Conservation (phyloP, 2,329 filamentous ascomycete species). For the Sclerotinia glacialis region DNA sequence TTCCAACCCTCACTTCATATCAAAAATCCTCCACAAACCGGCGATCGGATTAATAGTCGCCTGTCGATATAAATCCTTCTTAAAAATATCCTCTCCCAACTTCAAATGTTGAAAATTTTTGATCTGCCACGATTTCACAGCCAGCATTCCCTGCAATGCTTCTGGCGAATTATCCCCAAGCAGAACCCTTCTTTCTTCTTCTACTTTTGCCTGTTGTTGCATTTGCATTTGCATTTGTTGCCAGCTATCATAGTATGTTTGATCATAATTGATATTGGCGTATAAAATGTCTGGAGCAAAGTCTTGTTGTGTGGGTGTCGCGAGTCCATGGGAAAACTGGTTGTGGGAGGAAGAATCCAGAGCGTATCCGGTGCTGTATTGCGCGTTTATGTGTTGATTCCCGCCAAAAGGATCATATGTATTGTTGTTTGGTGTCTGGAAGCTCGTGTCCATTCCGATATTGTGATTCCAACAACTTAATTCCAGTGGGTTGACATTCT, state of each 20-base stretch:
- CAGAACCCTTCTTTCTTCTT: slow-evolving; percentile 23
- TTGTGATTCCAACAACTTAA: slow-evolving; percentile 23
- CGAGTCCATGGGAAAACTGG: neutral
- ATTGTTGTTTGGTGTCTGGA: neutral
- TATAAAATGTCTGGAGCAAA: slow-evolving; percentile 12
- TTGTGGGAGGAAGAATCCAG: neutral
- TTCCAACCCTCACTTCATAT: slow-evolving; percentile 17
- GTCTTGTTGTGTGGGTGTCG: neutral
- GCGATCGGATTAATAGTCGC: slow-evolving; percentile 24
- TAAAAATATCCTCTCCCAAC: slow-evolving; percentile 27
- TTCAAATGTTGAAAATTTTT: slow-evolving; percentile 23
- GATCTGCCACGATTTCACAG: slow-evolving; percentile 24
- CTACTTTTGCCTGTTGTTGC: slow-evolving; percentile 1
- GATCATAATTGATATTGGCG: slow-evolving; percentile 3
- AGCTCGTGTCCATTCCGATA: neutral
- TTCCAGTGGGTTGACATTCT: slow-evolving; percentile 25
- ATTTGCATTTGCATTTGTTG: neutral
- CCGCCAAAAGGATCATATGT: neutral
- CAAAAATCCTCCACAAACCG: slow-evolving; percentile 26
- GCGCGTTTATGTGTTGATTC: neutral
- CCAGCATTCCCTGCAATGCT: slow-evolving; percentile 25
- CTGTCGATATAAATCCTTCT: slow-evolving; percentile 23
- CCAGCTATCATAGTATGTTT: neutral
- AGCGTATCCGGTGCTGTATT: slow-evolving; percentile 2
- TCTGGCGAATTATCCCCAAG: slow-evolving; percentile 24